Conservation (phyloP, 768 basidiomycete species). For the Kockovaella imperatae region DNA sequence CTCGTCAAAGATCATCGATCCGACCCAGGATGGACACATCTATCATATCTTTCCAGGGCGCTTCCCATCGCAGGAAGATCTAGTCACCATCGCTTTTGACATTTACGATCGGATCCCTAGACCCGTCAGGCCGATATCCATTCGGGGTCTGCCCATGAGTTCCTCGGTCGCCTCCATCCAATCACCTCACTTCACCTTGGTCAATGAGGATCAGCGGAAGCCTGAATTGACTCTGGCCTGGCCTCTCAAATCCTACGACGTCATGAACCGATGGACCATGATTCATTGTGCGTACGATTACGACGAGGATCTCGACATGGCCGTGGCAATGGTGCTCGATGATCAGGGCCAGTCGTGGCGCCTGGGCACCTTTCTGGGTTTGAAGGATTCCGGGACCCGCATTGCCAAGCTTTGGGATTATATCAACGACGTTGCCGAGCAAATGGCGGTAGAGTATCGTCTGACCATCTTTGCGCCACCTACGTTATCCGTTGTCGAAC, state of each 20-base stretch:
- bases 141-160: neutral
- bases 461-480: constrained; percentile 10
- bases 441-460: constrained; percentile 14
- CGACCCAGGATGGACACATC: too few relatives aligned
- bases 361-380: constrained; percentile 11
- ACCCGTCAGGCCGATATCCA: constrained; percentile 10
- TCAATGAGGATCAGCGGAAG: constrained; percentile 9
- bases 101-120: constrained; percentile 21
- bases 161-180: constrained; percentile 2
- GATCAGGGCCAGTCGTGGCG: constrained; percentile 19
- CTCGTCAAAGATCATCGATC: too few relatives aligned
- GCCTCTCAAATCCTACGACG: constrained; percentile 31
- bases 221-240: constrained; percentile 22
- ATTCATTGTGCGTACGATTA: constrained; percentile 19
- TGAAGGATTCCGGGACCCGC: constrained; percentile 3
- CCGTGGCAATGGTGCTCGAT: constrained; percentile 24
- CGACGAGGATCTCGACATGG: neutral
- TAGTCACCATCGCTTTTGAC: constrained; percentile 12
- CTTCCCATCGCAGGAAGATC: constrained; percentile 3
- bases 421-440: constrained; percentile 4
- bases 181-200: constrained; percentile 25
- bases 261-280: constrained; percentile 21
- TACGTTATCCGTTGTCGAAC: constrained; percentile 11
- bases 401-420: constrained; percentile 5
- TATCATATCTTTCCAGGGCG: neutral